phyloP scores from a whole-genome alignment of 148 eudicot genomes.

The Camellia lanceoleosa region DNA sequence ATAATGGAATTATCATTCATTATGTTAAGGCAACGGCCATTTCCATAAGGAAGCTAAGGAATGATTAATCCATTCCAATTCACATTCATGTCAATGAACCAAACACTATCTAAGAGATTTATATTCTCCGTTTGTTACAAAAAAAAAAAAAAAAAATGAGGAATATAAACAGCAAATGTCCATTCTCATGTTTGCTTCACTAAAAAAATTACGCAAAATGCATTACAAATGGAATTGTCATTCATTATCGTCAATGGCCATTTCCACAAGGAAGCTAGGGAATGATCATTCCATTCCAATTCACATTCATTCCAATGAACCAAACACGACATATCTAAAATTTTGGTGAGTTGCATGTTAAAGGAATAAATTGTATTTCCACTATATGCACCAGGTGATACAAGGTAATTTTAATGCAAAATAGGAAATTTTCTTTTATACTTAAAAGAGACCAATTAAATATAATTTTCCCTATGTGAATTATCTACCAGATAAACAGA shows the following conservation, averaged over 20 bases:
- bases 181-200: no score
- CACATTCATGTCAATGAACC: no score
- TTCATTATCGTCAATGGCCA: no score
- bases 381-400: not conserved
- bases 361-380: not conserved
- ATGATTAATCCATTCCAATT: no score
- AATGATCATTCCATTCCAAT: no score
- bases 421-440: not conserved
- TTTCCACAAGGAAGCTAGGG: no score
- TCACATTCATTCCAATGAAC: no score
- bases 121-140: not conserved
- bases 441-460: not conserved
- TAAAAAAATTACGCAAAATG: not conserved
- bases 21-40: no score
- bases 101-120: not conserved
- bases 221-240: not conserved
- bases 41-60: no score
- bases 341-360: not conserved
- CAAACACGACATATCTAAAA: not conserved
- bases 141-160: no score
- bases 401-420: not conserved
- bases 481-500: not conserved
- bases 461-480: not conserved
- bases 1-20: not conserved
- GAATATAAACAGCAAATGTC: no score